Evolutionary conservation across 2,329 filamentous ascomycete species (phyloP).

Genomic region (Phoma sp.): DNA sequence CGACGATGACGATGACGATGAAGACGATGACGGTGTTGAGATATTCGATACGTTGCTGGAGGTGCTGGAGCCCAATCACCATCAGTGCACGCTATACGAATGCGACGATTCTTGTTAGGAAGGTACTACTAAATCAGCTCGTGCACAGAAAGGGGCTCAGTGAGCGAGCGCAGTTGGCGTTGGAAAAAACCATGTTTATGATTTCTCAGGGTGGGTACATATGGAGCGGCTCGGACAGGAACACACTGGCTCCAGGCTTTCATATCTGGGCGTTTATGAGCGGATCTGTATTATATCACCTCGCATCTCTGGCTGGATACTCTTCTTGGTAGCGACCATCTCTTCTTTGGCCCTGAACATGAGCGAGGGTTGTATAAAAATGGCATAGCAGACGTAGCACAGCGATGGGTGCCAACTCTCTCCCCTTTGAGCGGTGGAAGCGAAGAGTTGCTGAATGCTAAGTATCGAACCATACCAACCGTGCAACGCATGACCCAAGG

Average conservation of each 20-base stretch:
- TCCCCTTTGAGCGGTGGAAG: constrained; percentile 13
- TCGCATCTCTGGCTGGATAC: constrained; percentile 7
- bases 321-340: background rate
- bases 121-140: background rate
- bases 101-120: constrained; percentile 12
- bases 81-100: constrained; percentile 19
- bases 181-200: constrained; percentile 7
- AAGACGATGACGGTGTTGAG: constrained; percentile 16
- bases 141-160: background rate
- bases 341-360: constrained; percentile 5
- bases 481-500: too few species aligned
- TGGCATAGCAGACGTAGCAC: constrained; percentile 13
- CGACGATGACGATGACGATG: constrained; percentile 8
- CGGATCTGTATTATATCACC: constrained; percentile 12
- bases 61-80: constrained; percentile 22
- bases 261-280: background rate
- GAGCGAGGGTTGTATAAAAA: constrained; percentile 13
- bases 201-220: background rate
- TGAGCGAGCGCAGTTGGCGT: background rate
- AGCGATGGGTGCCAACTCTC: constrained; percentile 12
- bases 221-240: too few species aligned
- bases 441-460: background rate
- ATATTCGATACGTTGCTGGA: constrained; percentile 32
- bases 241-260: too few species aligned
- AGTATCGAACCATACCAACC: background rate